phyloP scores from a whole-genome alignment of 2,329 filamentous ascomycete genomes.

The Proliferodiscus dingleyae region DNA sequence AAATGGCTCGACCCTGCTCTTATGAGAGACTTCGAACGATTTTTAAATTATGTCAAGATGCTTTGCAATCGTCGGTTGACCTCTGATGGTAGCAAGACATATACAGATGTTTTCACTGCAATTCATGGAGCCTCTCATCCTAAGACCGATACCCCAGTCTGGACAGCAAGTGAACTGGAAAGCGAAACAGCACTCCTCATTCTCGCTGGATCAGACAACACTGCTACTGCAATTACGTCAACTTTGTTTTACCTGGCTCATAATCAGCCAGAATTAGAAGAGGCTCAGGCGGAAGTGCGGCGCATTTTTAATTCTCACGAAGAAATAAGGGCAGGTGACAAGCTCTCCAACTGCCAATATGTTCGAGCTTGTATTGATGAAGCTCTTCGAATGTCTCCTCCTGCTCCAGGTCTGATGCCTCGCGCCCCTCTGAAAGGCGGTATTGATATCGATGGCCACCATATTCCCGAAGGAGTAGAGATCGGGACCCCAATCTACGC shows the following conservation, averaged over 20 bases:
- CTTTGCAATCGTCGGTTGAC: too few species aligned
- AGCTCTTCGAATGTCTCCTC: neutral
- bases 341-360: neutral
- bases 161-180: neutral
- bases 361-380: neutral
- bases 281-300: neutral
- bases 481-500: too few species aligned
- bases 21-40: too few species aligned
- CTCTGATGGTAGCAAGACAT: too few species aligned
- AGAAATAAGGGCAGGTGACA: neutral
- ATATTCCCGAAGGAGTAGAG: too few species aligned
- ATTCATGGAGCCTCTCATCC: too few species aligned
- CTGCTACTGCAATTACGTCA: neutral
- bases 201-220: neutral
- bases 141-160: too few species aligned
- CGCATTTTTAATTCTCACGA: neutral
- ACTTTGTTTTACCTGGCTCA: neutral
- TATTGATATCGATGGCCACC: too few species aligned
- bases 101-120: too few species aligned
- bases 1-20: too few species aligned
- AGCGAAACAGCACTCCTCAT: neutral
- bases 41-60: too few species aligned
- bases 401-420: neutral
- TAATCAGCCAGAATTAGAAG: neutral
- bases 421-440: too few species aligned